Percentiles rank a stretch among this genome's conserved stretches.
Evolutionary conservation across 352 stramenopile species (phyloP).

Genomic region (Phytophthora boehmeriae): DNA sequence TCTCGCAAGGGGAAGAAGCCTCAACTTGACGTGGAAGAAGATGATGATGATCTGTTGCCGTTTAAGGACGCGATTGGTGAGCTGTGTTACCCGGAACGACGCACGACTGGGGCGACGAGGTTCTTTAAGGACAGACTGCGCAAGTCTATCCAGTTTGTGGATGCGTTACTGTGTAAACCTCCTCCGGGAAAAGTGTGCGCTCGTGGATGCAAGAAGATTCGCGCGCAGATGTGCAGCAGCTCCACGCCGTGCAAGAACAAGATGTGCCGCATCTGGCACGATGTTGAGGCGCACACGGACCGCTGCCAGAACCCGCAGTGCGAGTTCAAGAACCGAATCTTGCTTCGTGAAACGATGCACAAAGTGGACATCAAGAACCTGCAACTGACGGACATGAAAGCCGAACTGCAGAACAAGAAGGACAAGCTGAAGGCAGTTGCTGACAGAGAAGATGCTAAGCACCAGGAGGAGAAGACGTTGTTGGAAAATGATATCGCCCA

Average conservation of each 20-base stretch:
- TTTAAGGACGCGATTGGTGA: constrained; percentile 76
- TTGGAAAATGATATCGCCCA: constrained; percentile 60
- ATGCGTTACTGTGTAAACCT: constrained; percentile 65
- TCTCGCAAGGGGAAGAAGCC: constrained; percentile 25
- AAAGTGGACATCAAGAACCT: constrained; percentile 72
- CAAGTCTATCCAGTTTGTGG: constrained; percentile 72
- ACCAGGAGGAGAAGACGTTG: constrained; percentile 42
- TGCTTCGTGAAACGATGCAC: constrained; percentile 78
- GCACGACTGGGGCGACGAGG: constrained; percentile 51
- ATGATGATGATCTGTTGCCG: constrained; percentile 50
- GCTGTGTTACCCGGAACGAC: constrained; percentile 65
- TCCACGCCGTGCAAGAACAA: constrained; percentile 71
- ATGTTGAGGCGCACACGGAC: constrained; percentile 73
- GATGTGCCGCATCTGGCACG: constrained; percentile 73
- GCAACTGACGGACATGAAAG: constrained; percentile 39
- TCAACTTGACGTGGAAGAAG: constrained; percentile 46
- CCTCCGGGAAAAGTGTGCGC: constrained; percentile 49
- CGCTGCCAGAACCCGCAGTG: constrained; percentile 68
- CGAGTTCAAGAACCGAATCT: constrained; percentile 74
- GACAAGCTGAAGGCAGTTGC: constrained; percentile 40
- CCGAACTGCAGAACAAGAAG: constrained; percentile 48
- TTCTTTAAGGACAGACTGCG: constrained; percentile 77
- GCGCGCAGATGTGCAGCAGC: constrained; percentile 67
- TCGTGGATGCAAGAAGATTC: constrained; percentile 66
- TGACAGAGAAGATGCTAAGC: constrained; percentile 31